phyloP scores from a whole-genome alignment of 768 basidiomycete genomes.

The Albatrellus ellisii region DNA sequence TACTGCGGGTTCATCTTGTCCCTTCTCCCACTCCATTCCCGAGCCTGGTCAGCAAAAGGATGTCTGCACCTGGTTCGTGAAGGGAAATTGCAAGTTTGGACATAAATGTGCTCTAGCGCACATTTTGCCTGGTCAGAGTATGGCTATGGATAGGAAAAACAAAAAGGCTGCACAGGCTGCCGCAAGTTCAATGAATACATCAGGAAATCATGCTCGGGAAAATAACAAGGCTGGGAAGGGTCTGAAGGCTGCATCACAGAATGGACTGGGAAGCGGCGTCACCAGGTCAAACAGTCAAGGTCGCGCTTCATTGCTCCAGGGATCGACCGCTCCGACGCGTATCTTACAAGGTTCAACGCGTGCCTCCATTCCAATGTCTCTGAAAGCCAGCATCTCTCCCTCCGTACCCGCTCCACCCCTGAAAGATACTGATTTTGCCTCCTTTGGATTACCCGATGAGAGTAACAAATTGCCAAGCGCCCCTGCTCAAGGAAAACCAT shows the following conservation, averaged over 20 bases:
- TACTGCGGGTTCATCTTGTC: constrained; percentile 87
- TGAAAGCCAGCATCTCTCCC: constrained; percentile 62
- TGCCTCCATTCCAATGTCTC: constrained; percentile 49
- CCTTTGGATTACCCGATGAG: constrained; percentile 56
- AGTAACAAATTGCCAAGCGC: constrained; percentile 31
- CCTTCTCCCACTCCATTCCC: constrained; percentile 74
- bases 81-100: constrained; percentile 79
- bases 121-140: constrained; percentile 83
- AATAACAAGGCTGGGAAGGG: constrained; percentile 23
- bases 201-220: constrained; percentile 22
- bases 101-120: constrained; percentile 89
- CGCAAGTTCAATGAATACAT: too few species aligned
- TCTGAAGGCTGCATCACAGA: constrained; percentile 24
- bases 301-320: constrained; percentile 29
- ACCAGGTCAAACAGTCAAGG: constrained; percentile 12
- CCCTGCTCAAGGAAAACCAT: constrained; percentile 23
- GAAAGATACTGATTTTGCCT: constrained; percentile 62
- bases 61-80: constrained; percentile 82
- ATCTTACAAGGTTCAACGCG: constrained; percentile 31
- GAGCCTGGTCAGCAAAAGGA: constrained; percentile 76
- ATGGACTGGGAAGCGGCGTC: constrained; percentile 10
- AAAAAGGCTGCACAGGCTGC: constrained; percentile 80
- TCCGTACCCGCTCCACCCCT: constrained; percentile 71
- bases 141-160: constrained; percentile 96
- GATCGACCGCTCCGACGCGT: constrained; percentile 60